Conservation (phyloP, 129 eudicot species). For the Logfia minima region DNA sequence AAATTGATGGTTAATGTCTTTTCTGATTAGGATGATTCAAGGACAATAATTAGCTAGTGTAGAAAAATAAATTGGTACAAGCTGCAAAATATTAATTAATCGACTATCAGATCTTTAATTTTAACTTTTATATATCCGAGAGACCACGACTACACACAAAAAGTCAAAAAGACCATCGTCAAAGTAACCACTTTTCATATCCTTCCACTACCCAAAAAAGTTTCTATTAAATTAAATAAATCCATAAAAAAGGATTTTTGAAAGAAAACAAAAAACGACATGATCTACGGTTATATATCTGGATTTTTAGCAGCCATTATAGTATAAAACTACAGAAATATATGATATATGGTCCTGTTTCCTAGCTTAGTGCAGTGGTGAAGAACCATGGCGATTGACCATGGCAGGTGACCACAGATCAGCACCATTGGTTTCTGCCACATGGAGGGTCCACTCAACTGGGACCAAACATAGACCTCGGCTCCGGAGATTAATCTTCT, state of each 20-base stretch:
- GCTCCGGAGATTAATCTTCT: slow-evolving; percentile 44
- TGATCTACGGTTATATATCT: slow-evolving; percentile 27
- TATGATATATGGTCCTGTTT: slow-evolving; percentile 14
- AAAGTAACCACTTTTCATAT: slow-evolving; percentile 16
- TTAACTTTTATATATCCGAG: slow-evolving; percentile 25
- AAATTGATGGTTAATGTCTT: no score
- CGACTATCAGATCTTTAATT: slow-evolving; percentile 18
- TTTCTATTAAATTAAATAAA: background rate
- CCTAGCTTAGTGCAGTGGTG: slow-evolving; percentile 21
- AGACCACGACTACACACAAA: slow-evolving; percentile 15
- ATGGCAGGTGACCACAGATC: slow-evolving; percentile 78
- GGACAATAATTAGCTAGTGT: no score
- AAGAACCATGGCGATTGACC: slow-evolving; percentile 33
- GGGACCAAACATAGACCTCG: slow-evolving; percentile 78
- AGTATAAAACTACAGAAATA: background rate
- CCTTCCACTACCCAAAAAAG: slow-evolving; percentile 6
- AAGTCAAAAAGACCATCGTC: slow-evolving; percentile 15
- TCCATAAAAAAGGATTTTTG: background rate
- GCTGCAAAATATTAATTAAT: background rate
- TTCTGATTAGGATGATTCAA: no score
- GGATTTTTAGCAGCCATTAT: slow-evolving; percentile 16
- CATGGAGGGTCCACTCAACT: slow-evolving; percentile 52
- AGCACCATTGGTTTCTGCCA: slow-evolving; percentile 73
- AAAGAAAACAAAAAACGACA: slow-evolving; percentile 15
- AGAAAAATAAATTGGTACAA: no score